Evolutionary conservation across 2,329 filamentous ascomycete genomes (phyloP), one percentile per base, ranked within the genome.

Genomic region (Didymella segeticola): DNA sequence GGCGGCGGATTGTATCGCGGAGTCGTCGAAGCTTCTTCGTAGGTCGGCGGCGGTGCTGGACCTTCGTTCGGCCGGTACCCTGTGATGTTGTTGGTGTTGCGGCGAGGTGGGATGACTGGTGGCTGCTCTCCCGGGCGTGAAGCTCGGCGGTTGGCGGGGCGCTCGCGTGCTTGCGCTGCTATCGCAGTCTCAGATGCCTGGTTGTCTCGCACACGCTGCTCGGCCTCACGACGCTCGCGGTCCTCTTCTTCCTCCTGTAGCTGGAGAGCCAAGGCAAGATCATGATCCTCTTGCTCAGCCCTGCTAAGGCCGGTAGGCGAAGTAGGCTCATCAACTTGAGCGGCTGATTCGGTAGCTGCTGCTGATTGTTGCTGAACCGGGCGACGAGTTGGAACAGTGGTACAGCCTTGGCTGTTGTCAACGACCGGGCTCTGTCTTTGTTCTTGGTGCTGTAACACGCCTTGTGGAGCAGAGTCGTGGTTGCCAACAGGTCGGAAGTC

Each of bases 201-300:
- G 48, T 85, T 86, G 71, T 92, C 87, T n/a, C 85, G 80, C 7
- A 87, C 82, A 1, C 87, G 83, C 9, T 83, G 85, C 42, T 86
- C 82, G 43, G 85, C 47, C n/a, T 71, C 75, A 49, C 74, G 78
- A n/a, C 84, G 83, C 59, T 92, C 86, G 12, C 86, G 83, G 66
- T 91, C 87, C 60, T 97, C 91, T 73, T 98, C 93, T 71, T 96
- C 92, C 67, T 98, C 95, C 71, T 98, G 93, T 1, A 97, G 83
- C 69, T 98, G 95, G 6, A 99, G 80, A 0, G 93, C 93, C 3
- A 98, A 82, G 0, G 95, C 95, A 25, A 97, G 77, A 56, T 95
- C 90, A 47, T 83, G 87, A 55, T 93, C 86, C 66, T 97, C 93
- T 75, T 97, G 80, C 86, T 78, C 96, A 83, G 76, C 88, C 81